Evolutionary conservation across 2,329 filamentous ascomycete genomes (phyloP).

Genomic region (Arachnomyces sp.): DNA sequence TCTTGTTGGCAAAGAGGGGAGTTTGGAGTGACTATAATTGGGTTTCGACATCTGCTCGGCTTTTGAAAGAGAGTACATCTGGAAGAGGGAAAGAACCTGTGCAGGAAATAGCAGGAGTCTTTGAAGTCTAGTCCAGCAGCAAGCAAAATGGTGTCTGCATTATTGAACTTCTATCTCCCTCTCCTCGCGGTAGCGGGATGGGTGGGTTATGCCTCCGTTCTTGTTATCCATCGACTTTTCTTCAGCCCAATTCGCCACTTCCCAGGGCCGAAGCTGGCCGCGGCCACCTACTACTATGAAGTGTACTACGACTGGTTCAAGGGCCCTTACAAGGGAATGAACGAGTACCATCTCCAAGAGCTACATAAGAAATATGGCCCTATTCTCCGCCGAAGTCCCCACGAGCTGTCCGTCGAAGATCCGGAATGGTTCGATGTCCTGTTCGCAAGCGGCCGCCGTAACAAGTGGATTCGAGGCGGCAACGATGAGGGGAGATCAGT

Average conservation of each 20-base stretch:
- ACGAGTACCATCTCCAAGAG: constrained; percentile 1
- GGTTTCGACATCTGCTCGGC: too few relatives aligned
- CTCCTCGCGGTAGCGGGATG: background rate
- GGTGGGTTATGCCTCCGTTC: background rate
- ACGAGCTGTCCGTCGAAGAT: background rate
- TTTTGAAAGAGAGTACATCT: too few relatives aligned
- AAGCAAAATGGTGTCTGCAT: background rate
- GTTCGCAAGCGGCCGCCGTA: background rate
- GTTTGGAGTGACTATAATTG: too few relatives aligned
- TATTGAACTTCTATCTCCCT: background rate
- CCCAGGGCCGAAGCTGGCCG: constrained; percentile 17
- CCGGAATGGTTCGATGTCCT: background rate
- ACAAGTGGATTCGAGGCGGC: background rate
- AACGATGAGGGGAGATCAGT: too few relatives aligned
- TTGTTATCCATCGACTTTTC: background rate
- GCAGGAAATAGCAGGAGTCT: too few relatives aligned
- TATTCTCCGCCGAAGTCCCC: background rate
- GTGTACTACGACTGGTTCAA: constrained; percentile 13
- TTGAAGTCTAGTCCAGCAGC: background rate
- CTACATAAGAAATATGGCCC: constrained; percentile 1
- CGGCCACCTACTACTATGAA: constrained; percentile 15
- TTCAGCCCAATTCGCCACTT: constrained; percentile 12
- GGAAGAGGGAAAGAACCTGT: too few relatives aligned
- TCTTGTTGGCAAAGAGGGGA: too few relatives aligned
- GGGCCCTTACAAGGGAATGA: background rate